These are phyloP conservation scores for Marchantia paleacea DNA, from an alignment of 225 moss, liverwort and hornwort species.

Conservation along the genomic window DNA sequence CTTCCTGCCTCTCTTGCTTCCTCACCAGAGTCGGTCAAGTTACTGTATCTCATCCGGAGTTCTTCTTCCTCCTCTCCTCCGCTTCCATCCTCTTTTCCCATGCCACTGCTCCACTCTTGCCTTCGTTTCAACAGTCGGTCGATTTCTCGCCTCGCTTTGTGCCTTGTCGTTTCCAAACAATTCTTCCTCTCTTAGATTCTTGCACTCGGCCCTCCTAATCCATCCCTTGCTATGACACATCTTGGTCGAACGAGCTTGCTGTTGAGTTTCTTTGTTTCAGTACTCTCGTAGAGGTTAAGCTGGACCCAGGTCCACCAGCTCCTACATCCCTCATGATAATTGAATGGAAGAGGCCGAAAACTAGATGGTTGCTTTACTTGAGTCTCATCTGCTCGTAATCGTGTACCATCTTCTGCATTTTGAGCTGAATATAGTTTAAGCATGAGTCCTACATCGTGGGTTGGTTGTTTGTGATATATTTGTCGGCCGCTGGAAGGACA, in stretches of 20 bases:
- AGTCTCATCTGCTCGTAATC: background rate
- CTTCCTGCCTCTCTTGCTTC: background rate
- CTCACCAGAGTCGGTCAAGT: background rate
- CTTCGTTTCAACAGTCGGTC: background rate
- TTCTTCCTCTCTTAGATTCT: conserved; percentile 19
- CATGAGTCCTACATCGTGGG: background rate
- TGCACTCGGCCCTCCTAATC: conserved; percentile 6
- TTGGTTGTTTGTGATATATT: background rate
- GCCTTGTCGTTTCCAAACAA: background rate
- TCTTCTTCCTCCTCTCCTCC: background rate
- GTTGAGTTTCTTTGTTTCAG: conserved; percentile 22
- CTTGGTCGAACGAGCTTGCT: background rate
- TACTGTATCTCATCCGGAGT: background rate
- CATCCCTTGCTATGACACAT: background rate
- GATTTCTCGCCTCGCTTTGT: background rate
- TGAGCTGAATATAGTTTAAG: conserved; percentile 19
- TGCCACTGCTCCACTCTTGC: background rate
- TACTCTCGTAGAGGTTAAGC: background rate
- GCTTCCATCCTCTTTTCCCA: background rate
- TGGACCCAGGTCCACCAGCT: conserved; percentile 3
- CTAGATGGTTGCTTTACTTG: background rate
- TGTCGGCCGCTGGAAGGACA: background rate
- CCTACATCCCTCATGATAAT: background rate
- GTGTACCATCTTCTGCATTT: conserved; percentile 5
- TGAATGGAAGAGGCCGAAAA: conserved; percentile 2